These are phyloP conservation scores for Lathyrus oleraceus DNA, from an alignment of 306 rosid species.

Conservation along the genomic window DNA sequence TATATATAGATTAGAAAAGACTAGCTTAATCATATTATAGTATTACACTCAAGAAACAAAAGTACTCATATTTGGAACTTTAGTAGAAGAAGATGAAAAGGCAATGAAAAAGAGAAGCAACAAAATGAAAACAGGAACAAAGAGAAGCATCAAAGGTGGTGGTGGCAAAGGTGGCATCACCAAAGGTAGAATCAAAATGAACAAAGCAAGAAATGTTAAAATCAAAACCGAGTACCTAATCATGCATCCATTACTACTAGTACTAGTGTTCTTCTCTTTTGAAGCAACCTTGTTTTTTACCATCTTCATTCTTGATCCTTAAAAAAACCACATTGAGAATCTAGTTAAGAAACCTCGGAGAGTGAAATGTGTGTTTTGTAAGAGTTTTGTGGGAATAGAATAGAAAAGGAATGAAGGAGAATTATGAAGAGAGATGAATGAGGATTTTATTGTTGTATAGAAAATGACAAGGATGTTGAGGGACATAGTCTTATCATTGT, in stretches of 20 bases:
- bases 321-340: slow-evolving; percentile 2
- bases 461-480: slow-evolving; percentile 36
- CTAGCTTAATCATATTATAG: not conserved
- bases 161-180: slow-evolving; percentile 81
- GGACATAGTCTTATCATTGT: slow-evolving; percentile 35
- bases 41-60: slow-evolving; percentile 17
- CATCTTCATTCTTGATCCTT: slow-evolving; percentile 2
- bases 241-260: slow-evolving; percentile 39
- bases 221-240: slow-evolving; percentile 46
- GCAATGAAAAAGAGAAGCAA: slow-evolving; percentile 55
- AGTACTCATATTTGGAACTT: slow-evolving; percentile 34
- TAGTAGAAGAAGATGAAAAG: slow-evolving; percentile 47
- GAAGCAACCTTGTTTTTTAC: not conserved
- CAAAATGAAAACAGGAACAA: slow-evolving; percentile 59
- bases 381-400: not conserved
- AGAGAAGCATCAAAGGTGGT: slow-evolving; percentile 58
- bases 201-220: slow-evolving; percentile 48
- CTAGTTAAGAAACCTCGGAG: not conserved
- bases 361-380: not conserved
- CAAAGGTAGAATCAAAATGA: slow-evolving; percentile 56
- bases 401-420: not conserved
- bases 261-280: not conserved
- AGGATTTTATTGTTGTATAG: slow-evolving; percentile 31
- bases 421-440: not conserved
- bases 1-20: slow-evolving; percentile 20